Conservation (phyloP, 2,329 filamentous ascomycete species). For the Aureobasidium sp. region DNA sequence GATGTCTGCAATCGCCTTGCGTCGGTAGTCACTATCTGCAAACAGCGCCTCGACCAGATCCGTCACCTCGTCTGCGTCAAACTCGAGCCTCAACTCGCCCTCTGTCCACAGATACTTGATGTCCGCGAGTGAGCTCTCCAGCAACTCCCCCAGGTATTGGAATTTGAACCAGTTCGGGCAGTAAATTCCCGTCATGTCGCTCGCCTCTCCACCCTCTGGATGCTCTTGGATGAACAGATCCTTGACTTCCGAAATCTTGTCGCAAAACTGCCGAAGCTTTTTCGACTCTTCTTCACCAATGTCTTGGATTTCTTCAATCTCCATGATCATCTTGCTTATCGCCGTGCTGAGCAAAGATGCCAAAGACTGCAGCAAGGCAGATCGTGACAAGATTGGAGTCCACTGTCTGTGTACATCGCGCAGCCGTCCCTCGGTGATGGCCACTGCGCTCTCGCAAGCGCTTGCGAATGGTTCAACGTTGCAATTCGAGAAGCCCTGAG, state of each 20-base stretch:
- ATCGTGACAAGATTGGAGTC: conserved; percentile 49
- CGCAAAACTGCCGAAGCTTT: conserved; percentile 49
- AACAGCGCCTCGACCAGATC: conserved; percentile 57
- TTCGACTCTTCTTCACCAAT: conserved; percentile 56
- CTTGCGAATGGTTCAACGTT: conserved; percentile 49
- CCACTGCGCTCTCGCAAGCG: conserved; percentile 52
- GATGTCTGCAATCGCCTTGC: conserved; percentile 51
- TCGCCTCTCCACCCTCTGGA: conserved; percentile 28
- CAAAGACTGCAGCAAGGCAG: conserved; percentile 52
- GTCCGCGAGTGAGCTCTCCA: conserved; percentile 54
- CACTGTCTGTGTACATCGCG: conserved; percentile 48
- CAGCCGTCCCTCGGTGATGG: conserved; percentile 49
- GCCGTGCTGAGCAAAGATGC: conserved; percentile 50
- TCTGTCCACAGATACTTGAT: conserved; percentile 59
- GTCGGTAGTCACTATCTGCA: conserved; percentile 51
- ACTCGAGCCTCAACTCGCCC: conserved; percentile 54
- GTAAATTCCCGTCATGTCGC: conserved; percentile 50
- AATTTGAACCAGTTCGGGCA: conserved; percentile 57
- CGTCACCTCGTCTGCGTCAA: conserved; percentile 51
- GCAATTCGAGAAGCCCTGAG: conserved; percentile 52
- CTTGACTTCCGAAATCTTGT: conserved; percentile 45
- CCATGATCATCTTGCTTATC: conserved; percentile 50
- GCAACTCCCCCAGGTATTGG: conserved; percentile 54
- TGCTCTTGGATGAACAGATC: conserved; percentile 46
- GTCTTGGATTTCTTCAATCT: conserved; percentile 54